phyloP scores from a whole-genome alignment of 768 basidiomycete genomes.

The Kwoniella sp. region DNA sequence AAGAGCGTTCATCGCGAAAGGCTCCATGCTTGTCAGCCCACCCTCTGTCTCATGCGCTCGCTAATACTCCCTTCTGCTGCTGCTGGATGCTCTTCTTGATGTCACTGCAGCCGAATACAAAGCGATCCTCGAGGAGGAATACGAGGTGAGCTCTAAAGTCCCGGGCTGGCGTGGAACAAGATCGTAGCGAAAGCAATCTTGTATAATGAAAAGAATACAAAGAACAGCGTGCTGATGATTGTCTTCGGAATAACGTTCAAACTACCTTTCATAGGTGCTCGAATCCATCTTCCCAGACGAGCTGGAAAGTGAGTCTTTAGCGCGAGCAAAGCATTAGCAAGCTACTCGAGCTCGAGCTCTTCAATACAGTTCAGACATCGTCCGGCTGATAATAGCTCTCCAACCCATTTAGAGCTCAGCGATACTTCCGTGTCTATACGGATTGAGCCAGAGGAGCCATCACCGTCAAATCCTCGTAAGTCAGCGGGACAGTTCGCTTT shows the following conservation, averaged over 20 bases:
- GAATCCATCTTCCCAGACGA: conserved; percentile 97
- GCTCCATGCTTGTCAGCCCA: too few species aligned
- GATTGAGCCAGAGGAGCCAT: conserved; percentile 80
- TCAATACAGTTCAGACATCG: too few species aligned
- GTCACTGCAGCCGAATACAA: conserved; percentile 40
- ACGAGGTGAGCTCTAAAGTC: conserved; percentile 67
- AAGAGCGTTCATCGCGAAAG: too few species aligned
- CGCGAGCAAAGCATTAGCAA: background rate
- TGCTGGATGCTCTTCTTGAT: too few species aligned
- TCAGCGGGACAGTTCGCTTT: conserved; percentile 2
- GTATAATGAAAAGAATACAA: too few species aligned
- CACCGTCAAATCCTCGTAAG: conserved; percentile 65
- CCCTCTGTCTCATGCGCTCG: too few species aligned
- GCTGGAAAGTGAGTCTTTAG: conserved; percentile 73
- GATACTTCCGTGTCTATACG: conserved; percentile 79
- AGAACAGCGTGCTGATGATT: background rate
- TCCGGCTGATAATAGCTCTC: too few species aligned
- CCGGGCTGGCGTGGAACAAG: conserved; percentile 19
- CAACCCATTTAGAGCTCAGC: conserved; percentile 69
- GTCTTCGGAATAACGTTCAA: background rate
- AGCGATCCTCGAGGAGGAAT: conserved; percentile 73
- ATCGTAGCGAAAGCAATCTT: too few species aligned
- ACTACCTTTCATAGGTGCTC: conserved; percentile 68
- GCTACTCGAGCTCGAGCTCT: conserved; percentile 3
- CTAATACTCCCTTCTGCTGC: too few species aligned